These are phyloP conservation scores for Silene vulgaris DNA, from an alignment of 179 eudicot species.

Conservation along the genomic window DNA sequence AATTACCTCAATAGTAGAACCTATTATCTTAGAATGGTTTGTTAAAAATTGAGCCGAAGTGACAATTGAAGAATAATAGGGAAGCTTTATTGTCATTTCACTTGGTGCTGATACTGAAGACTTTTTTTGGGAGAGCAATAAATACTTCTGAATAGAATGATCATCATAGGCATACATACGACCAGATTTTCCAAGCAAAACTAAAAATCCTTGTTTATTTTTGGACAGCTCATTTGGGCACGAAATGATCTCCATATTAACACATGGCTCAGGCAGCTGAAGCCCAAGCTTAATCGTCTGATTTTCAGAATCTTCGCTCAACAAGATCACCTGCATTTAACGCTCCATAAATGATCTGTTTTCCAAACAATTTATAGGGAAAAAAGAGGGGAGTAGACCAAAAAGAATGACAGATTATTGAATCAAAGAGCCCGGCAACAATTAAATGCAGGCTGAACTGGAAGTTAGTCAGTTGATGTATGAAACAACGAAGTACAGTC, in stretches of 20 bases:
- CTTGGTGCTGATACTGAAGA: conserved; percentile 68
- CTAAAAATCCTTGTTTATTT: conserved; percentile 49
- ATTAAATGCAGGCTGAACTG: background rate
- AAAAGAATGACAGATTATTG: background rate
- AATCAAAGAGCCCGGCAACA: background rate
- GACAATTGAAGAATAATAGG: conserved; percentile 55
- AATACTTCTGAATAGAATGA: conserved; percentile 59
- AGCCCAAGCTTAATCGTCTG: conserved; percentile 77
- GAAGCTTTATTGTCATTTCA: conserved; percentile 62
- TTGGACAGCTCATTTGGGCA: conserved; percentile 49
- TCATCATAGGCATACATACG: conserved; percentile 73
- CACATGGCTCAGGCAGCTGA: conserved; percentile 62
- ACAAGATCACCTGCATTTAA: conserved; percentile 59
- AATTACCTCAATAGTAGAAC: conserved; percentile 54
- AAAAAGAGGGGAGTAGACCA: conserved; percentile 10
- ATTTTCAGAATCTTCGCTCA: conserved; percentile 72
- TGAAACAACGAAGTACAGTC: background rate
- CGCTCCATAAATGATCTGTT: background rate
- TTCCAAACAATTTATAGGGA: background rate
- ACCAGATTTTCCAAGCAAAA: conserved; percentile 77
- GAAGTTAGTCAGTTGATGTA: background rate
- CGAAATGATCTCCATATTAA: conserved; percentile 61
- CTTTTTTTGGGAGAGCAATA: conserved; percentile 61
- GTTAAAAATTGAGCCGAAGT: conserved; percentile 55
- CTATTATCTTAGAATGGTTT: conserved; percentile 35